Percentiles rank a stretch among this genome's conserved stretches.
phyloP scores from a whole-genome alignment of 163 green algal genomes.

The Chloroidium sp. region DNA sequence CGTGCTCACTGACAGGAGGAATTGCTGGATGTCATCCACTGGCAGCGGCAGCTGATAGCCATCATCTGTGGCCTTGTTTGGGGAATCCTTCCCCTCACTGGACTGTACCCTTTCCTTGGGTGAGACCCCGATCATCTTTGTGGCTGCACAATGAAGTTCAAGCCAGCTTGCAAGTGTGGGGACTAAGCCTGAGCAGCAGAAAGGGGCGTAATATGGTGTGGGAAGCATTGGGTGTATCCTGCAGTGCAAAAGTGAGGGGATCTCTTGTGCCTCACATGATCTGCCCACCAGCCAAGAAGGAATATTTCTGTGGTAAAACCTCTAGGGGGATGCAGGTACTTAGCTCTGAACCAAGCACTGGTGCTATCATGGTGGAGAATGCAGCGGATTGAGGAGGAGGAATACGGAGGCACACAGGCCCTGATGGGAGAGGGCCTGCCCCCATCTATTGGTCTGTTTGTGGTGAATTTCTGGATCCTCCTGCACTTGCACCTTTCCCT shows the following conservation, averaged over 20 bases:
- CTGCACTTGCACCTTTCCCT: background rate
- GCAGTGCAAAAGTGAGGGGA: background rate
- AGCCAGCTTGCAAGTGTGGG: no score
- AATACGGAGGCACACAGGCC: background rate
- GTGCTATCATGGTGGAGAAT: background rate
- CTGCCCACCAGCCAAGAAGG: background rate
- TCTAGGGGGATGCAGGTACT: background rate
- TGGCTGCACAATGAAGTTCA: no score
- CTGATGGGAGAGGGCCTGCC: background rate
- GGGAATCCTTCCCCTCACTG: background rate
- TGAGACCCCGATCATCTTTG: background rate
- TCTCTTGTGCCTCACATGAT: background rate
- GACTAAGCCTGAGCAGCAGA: no score
- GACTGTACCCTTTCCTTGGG: background rate
- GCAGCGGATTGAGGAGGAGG: conserved; percentile 1
- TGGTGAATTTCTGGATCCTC: background rate
- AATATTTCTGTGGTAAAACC: no score
- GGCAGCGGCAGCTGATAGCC: background rate
- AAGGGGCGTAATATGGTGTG: no score
- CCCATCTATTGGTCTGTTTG: background rate
- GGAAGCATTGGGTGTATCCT: no score
- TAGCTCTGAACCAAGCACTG: background rate
- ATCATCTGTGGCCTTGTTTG: background rate
- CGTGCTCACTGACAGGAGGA: background rate
- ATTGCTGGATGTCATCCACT: background rate